Evolutionary conservation across 2,329 filamentous ascomycete species (phyloP).

Genomic region (Claviceps africana): DNA sequence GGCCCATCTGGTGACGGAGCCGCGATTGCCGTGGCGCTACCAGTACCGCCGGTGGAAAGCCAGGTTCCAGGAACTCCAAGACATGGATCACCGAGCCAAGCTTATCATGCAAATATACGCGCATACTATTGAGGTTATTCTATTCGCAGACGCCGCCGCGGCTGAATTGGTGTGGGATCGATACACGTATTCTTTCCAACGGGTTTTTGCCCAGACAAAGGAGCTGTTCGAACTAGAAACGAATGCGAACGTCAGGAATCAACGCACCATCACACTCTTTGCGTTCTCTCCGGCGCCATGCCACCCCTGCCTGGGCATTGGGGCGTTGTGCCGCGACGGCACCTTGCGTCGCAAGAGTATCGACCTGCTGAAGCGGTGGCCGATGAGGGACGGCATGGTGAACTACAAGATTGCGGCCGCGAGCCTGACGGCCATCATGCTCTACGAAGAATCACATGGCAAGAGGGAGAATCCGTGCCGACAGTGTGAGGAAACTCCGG

Average conservation of each 20-base stretch:
- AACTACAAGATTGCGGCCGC: constrained; percentile 3
- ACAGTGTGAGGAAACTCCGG: background rate
- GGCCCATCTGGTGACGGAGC: background rate
- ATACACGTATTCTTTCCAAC: constrained; percentile 2
- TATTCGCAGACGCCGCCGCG: background rate
- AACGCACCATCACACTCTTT: background rate
- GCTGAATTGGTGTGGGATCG: constrained; percentile 1
- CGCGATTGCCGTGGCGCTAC: background rate
- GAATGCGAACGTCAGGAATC: background rate
- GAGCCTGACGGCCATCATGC: background rate
- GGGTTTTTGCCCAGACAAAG: background rate
- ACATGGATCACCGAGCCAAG: background rate
- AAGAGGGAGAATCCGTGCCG: background rate
- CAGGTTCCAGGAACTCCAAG: constrained; percentile 3
- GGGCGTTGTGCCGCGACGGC: constrained; percentile 1
- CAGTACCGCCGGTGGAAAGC: constrained; percentile 4
- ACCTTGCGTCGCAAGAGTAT: background rate
- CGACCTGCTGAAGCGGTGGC: constrained; percentile 1
- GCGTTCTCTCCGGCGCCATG: constrained; percentile 1
- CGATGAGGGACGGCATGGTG: constrained; percentile 3
- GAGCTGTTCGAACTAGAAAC: constrained; percentile 1
- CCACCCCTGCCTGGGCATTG: constrained; percentile 1
- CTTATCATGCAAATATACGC: constrained; percentile 3
- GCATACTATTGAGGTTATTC: background rate
- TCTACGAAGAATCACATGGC: background rate